Evolutionary conservation across 1,139 yeast species (phyloP).

Genomic region (Hemisphaericaspora xylofermentans): DNA sequence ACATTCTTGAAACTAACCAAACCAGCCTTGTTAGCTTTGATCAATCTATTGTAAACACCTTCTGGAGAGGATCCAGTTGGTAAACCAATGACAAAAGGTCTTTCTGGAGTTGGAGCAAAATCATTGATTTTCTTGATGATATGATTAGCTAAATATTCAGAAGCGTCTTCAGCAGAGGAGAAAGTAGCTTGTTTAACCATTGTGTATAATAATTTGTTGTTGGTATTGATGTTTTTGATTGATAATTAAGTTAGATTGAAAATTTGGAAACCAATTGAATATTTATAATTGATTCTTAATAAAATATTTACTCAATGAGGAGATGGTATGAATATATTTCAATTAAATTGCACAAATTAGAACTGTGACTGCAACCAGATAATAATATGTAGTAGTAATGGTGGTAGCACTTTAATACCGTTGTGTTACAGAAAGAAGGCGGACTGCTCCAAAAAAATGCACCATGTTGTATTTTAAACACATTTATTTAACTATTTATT

Average conservation of each 20-base stretch:
- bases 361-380: not conserved
- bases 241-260: not conserved
- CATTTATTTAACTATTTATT: too few species aligned
- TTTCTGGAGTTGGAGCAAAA: slow-evolving; percentile 46
- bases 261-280: not conserved
- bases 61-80: slow-evolving; percentile 71
- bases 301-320: not conserved
- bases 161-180: slow-evolving; percentile 43
- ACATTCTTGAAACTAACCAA: slow-evolving; percentile 52
- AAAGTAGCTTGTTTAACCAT: slow-evolving; percentile 43
- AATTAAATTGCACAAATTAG: not conserved
- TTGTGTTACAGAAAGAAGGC: not conserved
- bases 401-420: too few species aligned
- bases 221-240: not conserved
- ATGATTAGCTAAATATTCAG: slow-evolving; percentile 49
- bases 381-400: too few species aligned
- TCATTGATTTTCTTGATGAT: slow-evolving; percentile 45
- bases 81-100: slow-evolving; percentile 59
- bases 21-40: slow-evolving; percentile 46
- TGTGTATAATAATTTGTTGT: not conserved
- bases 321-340: not conserved
- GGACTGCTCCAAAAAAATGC: not conserved
- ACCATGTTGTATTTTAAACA: not conserved
- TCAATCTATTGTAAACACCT: slow-evolving; percentile 50
- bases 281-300: not conserved